Evolutionary conservation across 257 asterid species (phyloP).

Genomic region (Ilex asprella): DNA sequence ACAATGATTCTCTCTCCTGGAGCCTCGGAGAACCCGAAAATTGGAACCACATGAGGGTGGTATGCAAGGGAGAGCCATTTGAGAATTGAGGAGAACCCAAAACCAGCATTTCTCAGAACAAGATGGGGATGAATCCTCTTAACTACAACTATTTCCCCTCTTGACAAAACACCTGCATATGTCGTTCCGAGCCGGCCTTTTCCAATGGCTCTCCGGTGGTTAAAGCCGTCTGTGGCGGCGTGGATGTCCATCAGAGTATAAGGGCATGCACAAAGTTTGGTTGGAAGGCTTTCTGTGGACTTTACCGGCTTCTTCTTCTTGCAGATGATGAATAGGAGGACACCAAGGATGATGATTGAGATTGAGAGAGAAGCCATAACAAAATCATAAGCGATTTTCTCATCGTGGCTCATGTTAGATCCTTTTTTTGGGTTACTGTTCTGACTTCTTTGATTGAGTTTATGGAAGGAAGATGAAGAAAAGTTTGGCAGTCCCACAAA

Average conservation of each 20-base stretch:
- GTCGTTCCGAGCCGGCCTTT: conserved; percentile 68
- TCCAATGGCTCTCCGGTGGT: conserved; percentile 60
- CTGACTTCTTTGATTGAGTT: background rate
- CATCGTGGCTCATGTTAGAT: conserved; percentile 26
- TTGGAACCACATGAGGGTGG: conserved; percentile 64
- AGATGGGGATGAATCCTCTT: conserved; percentile 68
- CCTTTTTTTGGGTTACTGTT: background rate
- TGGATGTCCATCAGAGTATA: conserved; percentile 62
- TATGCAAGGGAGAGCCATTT: conserved; percentile 58
- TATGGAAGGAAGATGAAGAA: background rate
- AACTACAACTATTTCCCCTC: conserved; percentile 58
- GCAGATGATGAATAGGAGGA: conserved; percentile 37
- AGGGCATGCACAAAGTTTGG: conserved; percentile 36
- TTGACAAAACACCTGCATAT: conserved; percentile 66
- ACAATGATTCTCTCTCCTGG: conserved; percentile 79
- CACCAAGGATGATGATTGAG: conserved; percentile 22
- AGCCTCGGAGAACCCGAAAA: conserved; percentile 75
- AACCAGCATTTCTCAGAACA: conserved; percentile 63
- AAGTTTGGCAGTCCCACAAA: background rate
- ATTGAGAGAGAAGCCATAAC: conserved; percentile 30
- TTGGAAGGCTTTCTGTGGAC: conserved; percentile 21
- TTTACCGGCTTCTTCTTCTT: conserved; percentile 30
- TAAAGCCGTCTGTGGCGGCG: conserved; percentile 82
- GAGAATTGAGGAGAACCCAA: conserved; percentile 59
- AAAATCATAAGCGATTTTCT: conserved; percentile 27